Percentiles rank a stretch among this genome's conserved stretches.
phyloP scores from a whole-genome alignment of 2,329 filamentous ascomycete genomes.

The Camptophora hylomeconis region DNA sequence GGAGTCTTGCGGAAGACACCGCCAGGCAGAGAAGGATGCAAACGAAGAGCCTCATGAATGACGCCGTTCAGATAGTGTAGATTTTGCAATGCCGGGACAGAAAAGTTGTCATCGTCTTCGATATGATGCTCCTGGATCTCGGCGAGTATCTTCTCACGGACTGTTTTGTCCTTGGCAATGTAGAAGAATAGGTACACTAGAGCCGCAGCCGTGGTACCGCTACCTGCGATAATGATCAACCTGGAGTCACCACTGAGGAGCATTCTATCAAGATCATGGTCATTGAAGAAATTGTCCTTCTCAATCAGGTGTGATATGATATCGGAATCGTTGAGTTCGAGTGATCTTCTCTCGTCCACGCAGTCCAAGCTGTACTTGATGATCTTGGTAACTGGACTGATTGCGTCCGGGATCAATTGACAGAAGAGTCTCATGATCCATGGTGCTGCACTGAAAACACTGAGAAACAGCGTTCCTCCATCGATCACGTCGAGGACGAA shows the following conservation, averaged over 20 bases:
- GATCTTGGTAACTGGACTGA: constrained; percentile 1
- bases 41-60: constrained; percentile 29
- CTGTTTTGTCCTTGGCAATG: constrained; percentile 1
- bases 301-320: constrained; percentile 5
- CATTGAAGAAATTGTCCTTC: constrained; percentile 1
- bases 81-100: background rate
- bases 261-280: background rate
- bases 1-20: constrained; percentile 25
- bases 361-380: background rate
- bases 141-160: background rate
- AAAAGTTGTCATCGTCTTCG: background rate
- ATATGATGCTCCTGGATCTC: constrained; percentile 2
- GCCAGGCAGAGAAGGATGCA: constrained; percentile 26
- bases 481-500: background rate
- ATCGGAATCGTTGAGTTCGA: constrained; percentile 2
- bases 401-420: background rate
- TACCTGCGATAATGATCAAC: constrained; percentile 3
- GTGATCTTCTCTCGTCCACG: constrained; percentile 1
- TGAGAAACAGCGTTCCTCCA: constrained; percentile 1
- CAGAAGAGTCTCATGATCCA: constrained; percentile 2
- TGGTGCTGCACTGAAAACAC: constrained; percentile 1
- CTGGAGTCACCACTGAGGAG: constrained; percentile 2
- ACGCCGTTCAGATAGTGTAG: constrained; percentile 22
- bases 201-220: constrained; percentile 2
- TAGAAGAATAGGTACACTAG: constrained; percentile 4